These are phyloP conservation scores for Corylus avellana DNA, from an alignment of 306 rosid genomes.

Conservation along the genomic window DNA sequence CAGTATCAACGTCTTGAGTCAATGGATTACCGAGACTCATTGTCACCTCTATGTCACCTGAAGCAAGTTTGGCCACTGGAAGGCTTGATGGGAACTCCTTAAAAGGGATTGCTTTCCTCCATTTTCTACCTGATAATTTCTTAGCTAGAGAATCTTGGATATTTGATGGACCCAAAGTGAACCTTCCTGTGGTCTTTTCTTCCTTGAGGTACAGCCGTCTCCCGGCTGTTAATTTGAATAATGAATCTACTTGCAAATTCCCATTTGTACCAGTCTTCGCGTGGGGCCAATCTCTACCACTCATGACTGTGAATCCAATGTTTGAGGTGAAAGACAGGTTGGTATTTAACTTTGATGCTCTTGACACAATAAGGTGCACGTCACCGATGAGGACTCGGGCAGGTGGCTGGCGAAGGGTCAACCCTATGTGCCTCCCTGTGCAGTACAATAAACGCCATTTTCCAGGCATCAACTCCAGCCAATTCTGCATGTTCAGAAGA, in stretches of 20 bases:
- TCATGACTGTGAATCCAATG: slow-evolving; percentile 75
- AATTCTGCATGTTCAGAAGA: slow-evolving; percentile 48
- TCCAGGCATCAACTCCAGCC: slow-evolving; percentile 89
- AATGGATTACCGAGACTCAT: slow-evolving; percentile 68
- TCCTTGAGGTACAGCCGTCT: slow-evolving; percentile 73
- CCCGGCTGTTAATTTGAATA: slow-evolving; percentile 59
- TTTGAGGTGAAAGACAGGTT: slow-evolving; percentile 57
- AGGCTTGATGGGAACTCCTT: slow-evolving; percentile 93
- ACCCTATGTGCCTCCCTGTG: slow-evolving; percentile 91
- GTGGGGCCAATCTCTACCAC: slow-evolving; percentile 85
- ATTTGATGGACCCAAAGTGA: slow-evolving; percentile 44
- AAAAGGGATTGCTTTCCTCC: slow-evolving; percentile 78
- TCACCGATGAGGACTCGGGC: slow-evolving; percentile 72
- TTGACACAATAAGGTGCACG: slow-evolving; percentile 62
- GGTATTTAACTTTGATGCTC: slow-evolving; percentile 55
- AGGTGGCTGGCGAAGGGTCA: slow-evolving; percentile 85
- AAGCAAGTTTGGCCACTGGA: slow-evolving; percentile 70
- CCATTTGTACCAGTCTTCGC: slow-evolving; percentile 77
- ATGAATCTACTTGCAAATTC: slow-evolving; percentile 60
- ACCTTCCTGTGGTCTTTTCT: slow-evolving; percentile 45
- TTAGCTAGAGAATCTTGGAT: slow-evolving; percentile 53
- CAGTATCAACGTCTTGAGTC: slow-evolving; percentile 46
- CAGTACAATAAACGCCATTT: slow-evolving; percentile 93
- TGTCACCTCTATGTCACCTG: slow-evolving; percentile 65
- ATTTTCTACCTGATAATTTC: slow-evolving; percentile 64